phyloP scores from a whole-genome alignment of 352 stramenopile species.

The Globisporangium yorkense region DNA sequence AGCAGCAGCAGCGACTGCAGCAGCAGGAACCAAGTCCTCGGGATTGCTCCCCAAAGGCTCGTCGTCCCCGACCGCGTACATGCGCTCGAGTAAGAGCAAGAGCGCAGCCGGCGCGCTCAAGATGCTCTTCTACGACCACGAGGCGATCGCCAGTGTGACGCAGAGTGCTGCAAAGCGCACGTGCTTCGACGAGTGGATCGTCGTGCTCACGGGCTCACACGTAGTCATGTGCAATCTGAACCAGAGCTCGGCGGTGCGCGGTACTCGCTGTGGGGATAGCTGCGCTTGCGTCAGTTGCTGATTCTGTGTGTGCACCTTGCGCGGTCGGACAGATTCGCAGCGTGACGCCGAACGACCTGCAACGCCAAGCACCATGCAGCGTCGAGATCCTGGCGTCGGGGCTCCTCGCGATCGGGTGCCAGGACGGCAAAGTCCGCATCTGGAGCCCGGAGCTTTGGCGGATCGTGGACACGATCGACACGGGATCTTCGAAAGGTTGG shows the following conservation, averaged over 20 bases:
- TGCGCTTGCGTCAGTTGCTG: neutral
- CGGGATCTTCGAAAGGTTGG: slow-evolving; percentile 40
- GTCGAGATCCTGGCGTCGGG: slow-evolving; percentile 56
- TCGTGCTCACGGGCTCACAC: slow-evolving; percentile 51
- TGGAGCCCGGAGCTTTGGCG: slow-evolving; percentile 59
- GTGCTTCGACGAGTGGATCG: slow-evolving; percentile 71
- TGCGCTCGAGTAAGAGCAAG: slow-evolving; percentile 39
- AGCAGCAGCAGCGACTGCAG: slow-evolving; percentile 11
- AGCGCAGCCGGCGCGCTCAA: slow-evolving; percentile 28
- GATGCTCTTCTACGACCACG: slow-evolving; percentile 77
- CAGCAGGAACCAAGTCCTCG: slow-evolving; percentile 10
- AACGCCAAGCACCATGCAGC: slow-evolving; percentile 50
- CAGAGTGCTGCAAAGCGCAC: slow-evolving; percentile 29
- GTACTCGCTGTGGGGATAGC: neutral
- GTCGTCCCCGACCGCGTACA: slow-evolving; percentile 46
- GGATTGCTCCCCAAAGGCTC: slow-evolving; percentile 29
- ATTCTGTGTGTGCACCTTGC: neutral
- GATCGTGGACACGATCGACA: slow-evolving; percentile 57
- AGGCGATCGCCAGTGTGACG: slow-evolving; percentile 45
- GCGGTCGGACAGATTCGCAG: slow-evolving; percentile 22
- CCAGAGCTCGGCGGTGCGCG: slow-evolving; percentile 40
- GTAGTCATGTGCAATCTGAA: slow-evolving; percentile 73
- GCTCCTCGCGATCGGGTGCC: slow-evolving; percentile 63
- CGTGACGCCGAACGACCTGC: slow-evolving; percentile 46
- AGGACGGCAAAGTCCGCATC: slow-evolving; percentile 69